A percentile compares a stretch with the other conserved stretches of the same genome.
phyloP scores from a whole-genome alignment of 2,329 filamentous ascomycete genomes.

The Exserohilum rostratum region DNA sequence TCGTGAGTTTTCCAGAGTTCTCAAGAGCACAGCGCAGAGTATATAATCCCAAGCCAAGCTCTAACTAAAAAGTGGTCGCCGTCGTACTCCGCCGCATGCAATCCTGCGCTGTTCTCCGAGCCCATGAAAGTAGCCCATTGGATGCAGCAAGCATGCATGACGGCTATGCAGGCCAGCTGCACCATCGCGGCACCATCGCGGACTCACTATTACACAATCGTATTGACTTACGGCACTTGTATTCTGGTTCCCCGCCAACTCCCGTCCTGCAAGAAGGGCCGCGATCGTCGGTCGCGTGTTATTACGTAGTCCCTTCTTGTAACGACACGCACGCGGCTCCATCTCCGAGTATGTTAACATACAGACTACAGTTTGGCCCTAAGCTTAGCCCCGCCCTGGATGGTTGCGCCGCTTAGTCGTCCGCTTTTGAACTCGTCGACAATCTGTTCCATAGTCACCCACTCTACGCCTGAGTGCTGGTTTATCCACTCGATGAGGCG shows the following conservation, averaged over 20 bases:
- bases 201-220: not conserved
- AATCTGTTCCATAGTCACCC: constrained; percentile 47
- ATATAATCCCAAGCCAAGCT: not conserved
- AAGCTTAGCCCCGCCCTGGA: constrained; percentile 41
- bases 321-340: not conserved
- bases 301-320: too few relatives aligned
- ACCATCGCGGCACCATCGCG: not conserved
- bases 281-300: not conserved
- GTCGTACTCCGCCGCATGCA: not conserved
- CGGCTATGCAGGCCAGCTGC: not conserved
- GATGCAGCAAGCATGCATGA: not conserved
- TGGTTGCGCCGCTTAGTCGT: constrained; percentile 37
- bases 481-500: constrained; percentile 55
- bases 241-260: not conserved
- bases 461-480: constrained; percentile 53
- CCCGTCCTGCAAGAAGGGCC: not conserved
- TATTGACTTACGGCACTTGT: not conserved
- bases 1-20: too few relatives aligned
- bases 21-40: not conserved
- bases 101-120: not conserved
- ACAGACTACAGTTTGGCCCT: constrained; percentile 4
- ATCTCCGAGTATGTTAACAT: not conserved
- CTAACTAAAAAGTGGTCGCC: not conserved
- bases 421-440: constrained; percentile 47
- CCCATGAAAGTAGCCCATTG: not conserved